Evolutionary conservation across 208 protist genomes (phyloP), one percentile per base, ranked within the genome.

Genomic region (Vickermania spadyakhi): DNA sequence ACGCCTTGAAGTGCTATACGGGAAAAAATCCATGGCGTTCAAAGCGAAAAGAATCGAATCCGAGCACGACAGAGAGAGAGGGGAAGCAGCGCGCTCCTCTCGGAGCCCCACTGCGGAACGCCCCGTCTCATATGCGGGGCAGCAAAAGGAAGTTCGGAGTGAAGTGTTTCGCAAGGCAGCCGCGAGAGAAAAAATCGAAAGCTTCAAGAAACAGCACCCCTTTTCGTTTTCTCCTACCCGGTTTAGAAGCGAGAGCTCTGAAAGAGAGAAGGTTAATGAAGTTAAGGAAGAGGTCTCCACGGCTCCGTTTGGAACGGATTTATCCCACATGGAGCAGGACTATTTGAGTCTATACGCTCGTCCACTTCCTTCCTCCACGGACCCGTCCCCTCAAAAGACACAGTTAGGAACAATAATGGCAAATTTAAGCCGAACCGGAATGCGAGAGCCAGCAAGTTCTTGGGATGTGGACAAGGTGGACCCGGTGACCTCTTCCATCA

Each of bases 1-100:
- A 23, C 72, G 79, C 59, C 83, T 78, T 51, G 86, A 93, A 29
- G 75, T 93, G 28, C 53, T 31, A 4, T 89, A 93, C 61, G 86
- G 80, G 5, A 66, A 70, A 3, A 57, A 60, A 1, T 78, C 83
- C 30, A 69, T 93, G 21, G 70, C 75, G 58, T 79, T 75, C 36
- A 45, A 45, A 45, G 1, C 72, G 62, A 7, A 69, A 84, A 49
- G 71, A 62, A 2, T 64, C 67, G 1, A 66, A 62, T 3, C 75
- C 73, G 2, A 58, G 79, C 21, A 61, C 58, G 42, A 72, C 66
- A 1, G 68, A 65, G 1, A 53, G 81, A 55, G 63, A 73, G 51
- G 66, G 70, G 0, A 50, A 86, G 28, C 60, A 78, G 36, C n/a
- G 57, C 60, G n/a, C 69, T 76, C 23, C 75, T 84, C 60, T 70